A percentile compares a stretch with the other conserved stretches of the same genome.
Evolutionary conservation across 345 rosid genomes (phyloP).

Genomic region (Eutrema japonicum): DNA sequence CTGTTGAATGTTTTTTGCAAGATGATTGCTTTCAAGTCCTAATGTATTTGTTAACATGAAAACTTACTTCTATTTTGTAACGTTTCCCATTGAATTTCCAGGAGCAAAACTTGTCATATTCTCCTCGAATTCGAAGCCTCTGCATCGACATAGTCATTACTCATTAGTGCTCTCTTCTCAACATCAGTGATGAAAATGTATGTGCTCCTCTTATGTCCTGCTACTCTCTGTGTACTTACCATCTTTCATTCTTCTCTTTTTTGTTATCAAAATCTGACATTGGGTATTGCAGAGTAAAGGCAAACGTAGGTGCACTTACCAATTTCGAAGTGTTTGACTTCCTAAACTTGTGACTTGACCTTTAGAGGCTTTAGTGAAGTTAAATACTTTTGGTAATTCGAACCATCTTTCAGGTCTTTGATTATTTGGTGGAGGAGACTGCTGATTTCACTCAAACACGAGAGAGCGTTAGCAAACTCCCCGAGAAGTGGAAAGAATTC

Average conservation of each 20-base stretch:
- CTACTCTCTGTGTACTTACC: neutral
- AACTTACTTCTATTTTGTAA: too few relatives aligned
- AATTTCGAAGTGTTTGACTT: slow-evolving; percentile 79
- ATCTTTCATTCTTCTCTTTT: slow-evolving; percentile 5
- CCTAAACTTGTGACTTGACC: slow-evolving; percentile 33
- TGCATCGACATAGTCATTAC: neutral
- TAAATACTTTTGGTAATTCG: neutral
- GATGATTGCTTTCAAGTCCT: too few relatives aligned
- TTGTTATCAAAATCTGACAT: neutral
- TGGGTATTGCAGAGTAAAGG: slow-evolving; percentile 59
- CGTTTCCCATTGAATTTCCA: neutral
- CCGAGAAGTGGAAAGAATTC: too few relatives aligned
- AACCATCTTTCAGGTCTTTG: slow-evolving; percentile 62
- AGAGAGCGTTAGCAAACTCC: slow-evolving; percentile 34
- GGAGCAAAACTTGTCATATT: neutral
- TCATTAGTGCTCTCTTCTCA: neutral
- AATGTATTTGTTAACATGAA: too few relatives aligned
- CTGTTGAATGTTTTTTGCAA: too few relatives aligned
- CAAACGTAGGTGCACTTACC: slow-evolving; percentile 70
- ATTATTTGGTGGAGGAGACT: slow-evolving; percentile 57
- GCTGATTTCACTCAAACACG: slow-evolving; percentile 63
- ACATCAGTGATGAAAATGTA: slow-evolving; percentile 38
- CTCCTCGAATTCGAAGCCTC: too few relatives aligned
- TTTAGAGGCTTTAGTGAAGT: neutral
- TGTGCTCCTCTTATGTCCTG: neutral